Conservation (phyloP, 495 filamentous ascomycete species). For the Aspergillus egyptiacus region DNA sequence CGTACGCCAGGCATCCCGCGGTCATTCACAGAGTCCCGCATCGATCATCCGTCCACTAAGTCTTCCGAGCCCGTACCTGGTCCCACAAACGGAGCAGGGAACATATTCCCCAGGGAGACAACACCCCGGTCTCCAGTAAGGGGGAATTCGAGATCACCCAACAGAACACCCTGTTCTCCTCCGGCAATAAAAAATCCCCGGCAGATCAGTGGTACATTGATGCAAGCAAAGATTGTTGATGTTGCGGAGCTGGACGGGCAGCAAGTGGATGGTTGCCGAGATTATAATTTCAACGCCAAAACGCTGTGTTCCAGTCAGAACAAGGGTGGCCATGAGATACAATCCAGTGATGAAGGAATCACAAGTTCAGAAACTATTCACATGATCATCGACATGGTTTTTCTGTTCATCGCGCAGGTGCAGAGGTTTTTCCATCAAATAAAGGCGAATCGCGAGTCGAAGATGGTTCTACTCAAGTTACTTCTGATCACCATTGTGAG, state of each 20-base stretch:
- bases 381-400: conserved; percentile 29
- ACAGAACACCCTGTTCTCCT: neutral
- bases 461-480: conserved; percentile 18
- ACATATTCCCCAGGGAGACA: conserved; percentile 1
- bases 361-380: conserved; percentile 23
- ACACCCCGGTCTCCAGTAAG: conserved; percentile 1
- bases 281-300: conserved; percentile 18
- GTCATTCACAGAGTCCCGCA: conserved; percentile 28
- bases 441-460: conserved; percentile 22
- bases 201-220: neutral
- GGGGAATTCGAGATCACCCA: neutral
- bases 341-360: conserved; percentile 7
- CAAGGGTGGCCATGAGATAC: conserved; percentile 12
- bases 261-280: conserved; percentile 25
- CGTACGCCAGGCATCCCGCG: conserved; percentile 31
- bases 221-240: conserved; percentile 17
- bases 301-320: conserved; percentile 21
- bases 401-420: conserved; percentile 28
- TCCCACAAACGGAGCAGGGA: neutral
- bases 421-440: conserved; percentile 21
- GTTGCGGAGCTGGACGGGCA: conserved; percentile 41
- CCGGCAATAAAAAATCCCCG: neutral
- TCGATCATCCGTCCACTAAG: conserved; percentile 20
- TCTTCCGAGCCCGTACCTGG: conserved; percentile 10
- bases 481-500: conserved; percentile 25